Evolutionary conservation across 805 yeast genomes (phyloP).

Genomic region (Debaryomyces prosopidis): DNA sequence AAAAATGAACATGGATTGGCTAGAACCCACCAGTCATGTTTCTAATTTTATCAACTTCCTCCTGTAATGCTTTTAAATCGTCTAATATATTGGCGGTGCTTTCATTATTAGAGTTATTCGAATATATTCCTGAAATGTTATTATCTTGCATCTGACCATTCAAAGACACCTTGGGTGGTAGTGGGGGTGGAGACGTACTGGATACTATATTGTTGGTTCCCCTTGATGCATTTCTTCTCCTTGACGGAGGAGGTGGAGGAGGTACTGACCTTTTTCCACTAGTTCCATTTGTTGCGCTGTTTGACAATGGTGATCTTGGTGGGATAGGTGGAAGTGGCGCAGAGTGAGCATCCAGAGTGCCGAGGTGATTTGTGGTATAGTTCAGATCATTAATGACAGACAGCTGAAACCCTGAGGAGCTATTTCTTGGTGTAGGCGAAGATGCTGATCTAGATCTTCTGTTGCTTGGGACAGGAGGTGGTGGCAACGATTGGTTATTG

Average conservation of each 20-base stretch:
- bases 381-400: not conserved
- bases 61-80: constrained; percentile 65
- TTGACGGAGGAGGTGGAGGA: constrained; percentile 45
- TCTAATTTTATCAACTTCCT: constrained; percentile 63
- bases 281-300: constrained; percentile 20
- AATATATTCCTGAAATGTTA: not conserved
- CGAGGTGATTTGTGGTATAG: constrained; percentile 1
- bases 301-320: constrained; percentile 22
- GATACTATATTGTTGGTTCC: not conserved
- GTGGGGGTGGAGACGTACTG: constrained; percentile 24
- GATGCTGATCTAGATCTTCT: constrained; percentile 36
- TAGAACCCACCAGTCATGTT: constrained; percentile 47
- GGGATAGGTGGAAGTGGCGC: constrained; percentile 18
- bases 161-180: constrained; percentile 27
- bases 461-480: constrained; percentile 40
- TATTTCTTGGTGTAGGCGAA: constrained; percentile 25
- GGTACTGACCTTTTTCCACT: constrained; percentile 26
- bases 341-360: not conserved
- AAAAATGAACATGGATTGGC: not conserved
- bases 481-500: constrained; percentile 19
- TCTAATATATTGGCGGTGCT: constrained; percentile 58
- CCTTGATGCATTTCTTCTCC: constrained; percentile 27
- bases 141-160: constrained; percentile 5
- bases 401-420: constrained; percentile 8
- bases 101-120: constrained; percentile 13